Evolutionary conservation across 495 filamentous ascomycete species (phyloP).

Genomic region (Rusavskia elegans): DNA sequence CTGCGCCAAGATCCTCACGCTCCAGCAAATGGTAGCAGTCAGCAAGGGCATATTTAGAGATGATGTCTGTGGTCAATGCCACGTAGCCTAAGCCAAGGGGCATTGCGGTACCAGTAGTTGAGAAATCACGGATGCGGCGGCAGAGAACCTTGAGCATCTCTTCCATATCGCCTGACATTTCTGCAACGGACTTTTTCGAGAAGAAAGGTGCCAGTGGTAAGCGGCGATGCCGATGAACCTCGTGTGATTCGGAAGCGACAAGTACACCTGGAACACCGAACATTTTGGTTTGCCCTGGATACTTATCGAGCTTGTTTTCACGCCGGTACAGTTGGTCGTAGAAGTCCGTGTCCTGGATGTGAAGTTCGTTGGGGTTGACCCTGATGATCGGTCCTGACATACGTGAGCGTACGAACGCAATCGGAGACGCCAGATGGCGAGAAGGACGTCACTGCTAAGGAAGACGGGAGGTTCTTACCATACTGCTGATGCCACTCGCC

Average conservation of each 20-base stretch:
- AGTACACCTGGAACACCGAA: background rate
- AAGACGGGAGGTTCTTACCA: constrained; percentile 12
- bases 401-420: background rate
- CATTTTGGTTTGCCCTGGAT: constrained; percentile 5
- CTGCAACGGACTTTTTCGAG: constrained; percentile 4
- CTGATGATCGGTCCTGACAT: constrained; percentile 24
- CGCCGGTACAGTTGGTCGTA: constrained; percentile 15
- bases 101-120: constrained; percentile 3
- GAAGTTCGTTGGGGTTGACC: constrained; percentile 29
- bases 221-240: constrained; percentile 15
- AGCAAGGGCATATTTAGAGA: background rate
- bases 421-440: background rate
- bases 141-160: background rate
- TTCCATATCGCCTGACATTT: constrained; percentile 1
- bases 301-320: constrained; percentile 12
- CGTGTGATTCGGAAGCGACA: constrained; percentile 13
- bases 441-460: background rate
- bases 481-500: constrained; percentile 27
- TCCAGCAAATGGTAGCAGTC: background rate
- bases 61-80: constrained; percentile 13
- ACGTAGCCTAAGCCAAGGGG: constrained; percentile 14
- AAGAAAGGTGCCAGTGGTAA: constrained; percentile 24
- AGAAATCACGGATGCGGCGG: background rate
- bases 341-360: constrained; percentile 26
- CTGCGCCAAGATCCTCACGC: background rate